Percentiles rank a stretch among this genome's conserved stretches.
Evolutionary conservation across 176 grass and related monocot genomes (phyloP).

Genomic region (Avena eriantha): DNA sequence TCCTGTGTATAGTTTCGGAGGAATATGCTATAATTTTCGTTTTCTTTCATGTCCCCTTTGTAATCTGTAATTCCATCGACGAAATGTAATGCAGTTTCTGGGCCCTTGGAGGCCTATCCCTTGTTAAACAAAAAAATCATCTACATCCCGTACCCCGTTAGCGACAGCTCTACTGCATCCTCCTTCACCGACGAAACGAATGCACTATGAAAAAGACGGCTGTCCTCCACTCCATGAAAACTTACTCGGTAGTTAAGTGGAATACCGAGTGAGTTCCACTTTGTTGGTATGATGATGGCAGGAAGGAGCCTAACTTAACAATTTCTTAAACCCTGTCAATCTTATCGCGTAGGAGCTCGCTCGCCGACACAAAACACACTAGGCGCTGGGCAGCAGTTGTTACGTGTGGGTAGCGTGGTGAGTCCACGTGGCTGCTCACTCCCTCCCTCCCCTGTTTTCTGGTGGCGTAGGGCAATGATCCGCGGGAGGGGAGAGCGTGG

Average conservation of each 20-base stretch:
- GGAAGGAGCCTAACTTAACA: not conserved
- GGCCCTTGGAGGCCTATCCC: too few relatives aligned
- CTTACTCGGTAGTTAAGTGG: not conserved
- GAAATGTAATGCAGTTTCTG: too few relatives aligned
- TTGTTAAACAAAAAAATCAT: too few relatives aligned
- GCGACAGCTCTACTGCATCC: not conserved
- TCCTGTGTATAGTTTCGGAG: too few relatives aligned
- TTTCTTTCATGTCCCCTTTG: too few relatives aligned
- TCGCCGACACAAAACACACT: not conserved
- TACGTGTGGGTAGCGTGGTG: not conserved
- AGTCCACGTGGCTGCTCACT: constrained; percentile 1
- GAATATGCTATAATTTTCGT: too few relatives aligned
- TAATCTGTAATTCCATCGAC: too few relatives aligned
- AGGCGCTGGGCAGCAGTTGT: not conserved
- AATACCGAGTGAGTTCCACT: not conserved
- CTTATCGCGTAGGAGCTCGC: not conserved
- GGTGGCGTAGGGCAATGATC: constrained; percentile 21
- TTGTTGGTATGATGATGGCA: not conserved
- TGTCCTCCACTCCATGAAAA: not conserved
- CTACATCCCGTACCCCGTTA: not conserved
- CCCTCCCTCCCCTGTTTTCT: not conserved
- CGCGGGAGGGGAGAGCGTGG: not conserved
- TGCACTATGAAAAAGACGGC: too few relatives aligned
- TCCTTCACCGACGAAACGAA: not conserved
- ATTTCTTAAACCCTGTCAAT: not conserved